phyloP scores from a whole-genome alignment of 169 alveolate species.

The Plasmodium vinckei region DNA sequence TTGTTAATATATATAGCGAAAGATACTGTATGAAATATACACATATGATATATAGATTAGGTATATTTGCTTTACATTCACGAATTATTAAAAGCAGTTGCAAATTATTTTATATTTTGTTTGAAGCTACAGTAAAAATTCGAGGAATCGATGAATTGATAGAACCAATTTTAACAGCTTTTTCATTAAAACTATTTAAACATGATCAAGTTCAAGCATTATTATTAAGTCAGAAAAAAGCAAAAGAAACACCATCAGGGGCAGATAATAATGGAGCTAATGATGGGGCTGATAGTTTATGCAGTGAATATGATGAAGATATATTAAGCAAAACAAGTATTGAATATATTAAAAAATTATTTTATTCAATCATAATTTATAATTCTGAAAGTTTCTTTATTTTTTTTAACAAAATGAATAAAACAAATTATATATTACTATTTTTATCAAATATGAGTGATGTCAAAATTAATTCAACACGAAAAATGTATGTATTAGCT shows the following conservation, averaged over 20 bases:
- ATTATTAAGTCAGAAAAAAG: constrained; percentile 31
- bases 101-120: constrained; percentile 39
- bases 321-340: constrained; percentile 56
- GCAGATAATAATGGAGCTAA: constrained; percentile 37
- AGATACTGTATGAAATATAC: constrained; percentile 54
- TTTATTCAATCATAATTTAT: constrained; percentile 54
- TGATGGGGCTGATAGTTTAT: constrained; percentile 54
- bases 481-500: constrained; percentile 56
- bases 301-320: constrained; percentile 69
- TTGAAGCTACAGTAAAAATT: constrained; percentile 65
- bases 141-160: constrained; percentile 60
- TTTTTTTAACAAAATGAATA: constrained; percentile 47
- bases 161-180: constrained; percentile 52
- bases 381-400: constrained; percentile 38
- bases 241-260: neutral
- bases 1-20: constrained; percentile 53
- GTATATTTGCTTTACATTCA: constrained; percentile 74
- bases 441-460: constrained; percentile 30
- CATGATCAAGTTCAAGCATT: constrained; percentile 41
- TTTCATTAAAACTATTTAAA: constrained; percentile 51
- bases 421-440: constrained; percentile 25
- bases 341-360: constrained; percentile 41
- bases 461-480: constrained; percentile 32
- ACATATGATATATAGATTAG: constrained; percentile 61
- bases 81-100: constrained; percentile 53